Conservation (phyloP, 208 protist species). For the Spongospora subterranea region DNA sequence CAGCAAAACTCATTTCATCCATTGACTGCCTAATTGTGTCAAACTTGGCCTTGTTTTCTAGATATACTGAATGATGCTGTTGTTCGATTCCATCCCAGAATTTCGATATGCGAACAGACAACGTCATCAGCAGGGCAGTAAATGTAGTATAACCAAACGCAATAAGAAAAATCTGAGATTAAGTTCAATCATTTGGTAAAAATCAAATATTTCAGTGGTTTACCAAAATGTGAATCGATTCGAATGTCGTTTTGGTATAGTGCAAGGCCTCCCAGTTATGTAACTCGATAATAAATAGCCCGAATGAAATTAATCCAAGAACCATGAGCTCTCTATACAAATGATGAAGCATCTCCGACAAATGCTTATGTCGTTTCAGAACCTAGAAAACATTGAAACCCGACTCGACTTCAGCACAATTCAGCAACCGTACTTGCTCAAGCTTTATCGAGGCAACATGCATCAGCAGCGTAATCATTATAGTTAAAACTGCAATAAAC, state of each 20-base stretch:
- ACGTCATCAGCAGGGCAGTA: not conserved
- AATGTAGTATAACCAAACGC: not conserved
- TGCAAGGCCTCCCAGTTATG: not conserved
- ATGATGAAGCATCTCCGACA: slow-evolving; percentile 48
- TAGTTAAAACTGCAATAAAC: slow-evolving; percentile 34
- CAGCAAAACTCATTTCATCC: not conserved
- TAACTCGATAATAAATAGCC: slow-evolving; percentile 12
- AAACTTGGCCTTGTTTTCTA: not conserved
- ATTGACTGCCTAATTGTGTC: not conserved
- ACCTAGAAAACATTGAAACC: not conserved
- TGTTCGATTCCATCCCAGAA: slow-evolving; percentile 25
- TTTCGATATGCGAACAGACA: slow-evolving; percentile 39
- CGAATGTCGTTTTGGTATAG: not conserved
- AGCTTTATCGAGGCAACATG: slow-evolving; percentile 12
- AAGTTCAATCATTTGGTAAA: not conserved
- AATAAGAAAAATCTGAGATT: not conserved
- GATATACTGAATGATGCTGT: not conserved
- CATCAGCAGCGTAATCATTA: slow-evolving; percentile 42
- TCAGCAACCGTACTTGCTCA: not conserved
- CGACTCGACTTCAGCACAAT: not conserved
- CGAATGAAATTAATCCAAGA: slow-evolving; percentile 37
- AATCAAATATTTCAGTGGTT: not conserved
- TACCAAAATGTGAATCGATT: slow-evolving; percentile 17
- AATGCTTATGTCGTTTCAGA: slow-evolving; percentile 54
- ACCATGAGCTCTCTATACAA: slow-evolving; percentile 42